Evolutionary conservation across 306 rosid species (phyloP), one percentile per base, ranked within the genome.

Genomic region (Cicer bijugum): DNA sequence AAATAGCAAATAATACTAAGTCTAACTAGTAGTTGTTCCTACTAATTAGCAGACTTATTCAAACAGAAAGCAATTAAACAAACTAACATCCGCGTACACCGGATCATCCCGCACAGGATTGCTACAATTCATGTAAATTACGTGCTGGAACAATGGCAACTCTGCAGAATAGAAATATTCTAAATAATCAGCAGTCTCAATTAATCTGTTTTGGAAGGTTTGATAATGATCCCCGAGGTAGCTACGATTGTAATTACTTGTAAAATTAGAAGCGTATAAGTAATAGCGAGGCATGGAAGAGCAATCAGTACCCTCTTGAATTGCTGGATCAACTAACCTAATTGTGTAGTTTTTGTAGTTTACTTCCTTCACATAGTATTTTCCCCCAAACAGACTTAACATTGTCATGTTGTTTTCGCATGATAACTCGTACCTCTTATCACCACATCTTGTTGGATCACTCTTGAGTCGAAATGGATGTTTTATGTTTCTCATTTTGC

Each of bases 301-400:
- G 75, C 70, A 64, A 42, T 67, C 20, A 1, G 3, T 23, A 23
- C 1, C 12, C 9, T 74, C 53, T 19, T 68, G 12, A 56, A 69
- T 48, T 1, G 1, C 48, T 0, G 75, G 46, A 67, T 82, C 83
- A 0, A 63, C 62, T 0, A 82, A 1, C 9, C 86, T 40, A 45
- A 82, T 57, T 12, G 83, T 82, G 81, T 14, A 70, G 46, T 78
- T 78, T 0, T 16, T 7, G 72, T 82, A 82, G 42, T 70, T 59
- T 45, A 85, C 80, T 28, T 52, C 75, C 44, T 74, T 1, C 1
- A 86, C 84, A 7, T 71, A 9, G 71, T 67, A 86, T 19, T 35
- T 67, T 23, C 37, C 67, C 0, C 12, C 1, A 38, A 7, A 0
- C 17, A 68, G 14, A 17, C 6, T 4, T 0, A 79, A 12, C 4